Percentiles rank a stretch among this genome's conserved stretches.
Evolutionary conservation across 179 eudicot genomes (phyloP).

Genomic region (Spinacia oleracea): DNA sequence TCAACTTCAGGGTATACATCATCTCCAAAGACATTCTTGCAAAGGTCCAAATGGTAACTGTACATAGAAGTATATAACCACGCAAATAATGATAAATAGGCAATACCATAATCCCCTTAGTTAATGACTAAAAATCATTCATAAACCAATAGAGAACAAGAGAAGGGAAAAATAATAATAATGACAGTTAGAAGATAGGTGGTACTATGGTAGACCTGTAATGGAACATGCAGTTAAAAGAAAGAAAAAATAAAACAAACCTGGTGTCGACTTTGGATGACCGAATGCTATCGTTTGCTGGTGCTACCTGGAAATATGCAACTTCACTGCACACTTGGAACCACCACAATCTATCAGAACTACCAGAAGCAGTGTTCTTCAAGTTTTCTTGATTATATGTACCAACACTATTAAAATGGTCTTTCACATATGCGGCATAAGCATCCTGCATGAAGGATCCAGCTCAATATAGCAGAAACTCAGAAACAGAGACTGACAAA

Average conservation of each 20-base stretch:
- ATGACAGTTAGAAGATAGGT: background rate
- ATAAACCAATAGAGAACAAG: background rate
- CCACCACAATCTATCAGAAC: conserved; percentile 89
- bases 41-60: conserved; percentile 99
- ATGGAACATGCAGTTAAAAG: conserved; percentile 11
- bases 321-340: conserved; percentile 99
- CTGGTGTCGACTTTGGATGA: conserved; percentile 80
- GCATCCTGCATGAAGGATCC: conserved; percentile 57
- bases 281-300: conserved; percentile 84
- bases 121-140: conserved; percentile 1
- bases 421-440: conserved; percentile 80
- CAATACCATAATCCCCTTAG: conserved; percentile 2
- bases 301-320: conserved; percentile 99
- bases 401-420: conserved; percentile 47
- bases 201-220: too few relatives aligned
- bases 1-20: conserved; percentile 77
- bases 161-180: background rate
- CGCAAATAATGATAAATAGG: conserved; percentile 4
- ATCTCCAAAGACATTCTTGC: conserved; percentile 92
- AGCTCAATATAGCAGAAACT: conserved; percentile 5
- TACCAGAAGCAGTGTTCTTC: conserved; percentile 51
- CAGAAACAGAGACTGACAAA: background rate
- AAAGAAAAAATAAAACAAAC: conserved; percentile 35
- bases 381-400: conserved; percentile 68
- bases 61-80: conserved; percentile 27